Evolutionary conservation across 345 rosid genomes (phyloP).

Genomic region (Clausena lansium): DNA sequence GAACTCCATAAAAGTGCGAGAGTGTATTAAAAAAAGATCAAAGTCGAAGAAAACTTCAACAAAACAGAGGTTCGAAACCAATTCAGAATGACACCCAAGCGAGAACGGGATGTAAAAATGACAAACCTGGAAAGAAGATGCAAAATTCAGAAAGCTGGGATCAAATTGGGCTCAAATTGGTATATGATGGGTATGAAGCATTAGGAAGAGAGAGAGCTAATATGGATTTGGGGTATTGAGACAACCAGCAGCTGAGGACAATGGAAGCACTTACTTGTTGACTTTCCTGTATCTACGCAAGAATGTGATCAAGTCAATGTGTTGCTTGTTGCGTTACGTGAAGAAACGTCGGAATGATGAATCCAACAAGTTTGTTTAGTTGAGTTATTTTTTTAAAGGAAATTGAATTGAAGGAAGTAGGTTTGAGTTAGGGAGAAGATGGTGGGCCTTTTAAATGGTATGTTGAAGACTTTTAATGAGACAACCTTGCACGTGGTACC

Average conservation of each 20-base stretch:
- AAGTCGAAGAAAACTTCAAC: conserved; percentile 9
- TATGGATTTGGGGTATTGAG: not conserved
- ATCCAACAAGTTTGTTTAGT: not conserved
- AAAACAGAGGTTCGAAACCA: conserved; percentile 6
- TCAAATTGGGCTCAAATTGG: conserved; percentile 22
- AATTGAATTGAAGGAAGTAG: conserved; percentile 31
- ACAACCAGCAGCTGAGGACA: not conserved
- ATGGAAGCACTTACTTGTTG: not conserved
- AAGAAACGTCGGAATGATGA: not conserved
- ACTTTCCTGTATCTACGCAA: not conserved
- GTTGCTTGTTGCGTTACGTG: not conserved
- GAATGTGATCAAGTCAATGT: not conserved
- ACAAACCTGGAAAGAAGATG: conserved; percentile 25
- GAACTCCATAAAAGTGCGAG: conserved; percentile 3
- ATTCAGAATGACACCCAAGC: conserved; percentile 7
- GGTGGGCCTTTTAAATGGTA: conserved; percentile 37
- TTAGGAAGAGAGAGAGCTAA: not conserved
- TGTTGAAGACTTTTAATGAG: conserved; percentile 30
- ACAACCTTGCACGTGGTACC: conserved; percentile 54
- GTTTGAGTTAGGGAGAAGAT: conserved; percentile 55
- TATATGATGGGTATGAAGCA: conserved; percentile 20
- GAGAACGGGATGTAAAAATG: not conserved
- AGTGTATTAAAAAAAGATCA: conserved; percentile 3
- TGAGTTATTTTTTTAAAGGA: conserved; percentile 19
- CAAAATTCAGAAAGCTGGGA: conserved; percentile 15